Base-by-base conservation (phyloP, 352 stramenopile species). In the Pythium aphanidermatum region DNA sequence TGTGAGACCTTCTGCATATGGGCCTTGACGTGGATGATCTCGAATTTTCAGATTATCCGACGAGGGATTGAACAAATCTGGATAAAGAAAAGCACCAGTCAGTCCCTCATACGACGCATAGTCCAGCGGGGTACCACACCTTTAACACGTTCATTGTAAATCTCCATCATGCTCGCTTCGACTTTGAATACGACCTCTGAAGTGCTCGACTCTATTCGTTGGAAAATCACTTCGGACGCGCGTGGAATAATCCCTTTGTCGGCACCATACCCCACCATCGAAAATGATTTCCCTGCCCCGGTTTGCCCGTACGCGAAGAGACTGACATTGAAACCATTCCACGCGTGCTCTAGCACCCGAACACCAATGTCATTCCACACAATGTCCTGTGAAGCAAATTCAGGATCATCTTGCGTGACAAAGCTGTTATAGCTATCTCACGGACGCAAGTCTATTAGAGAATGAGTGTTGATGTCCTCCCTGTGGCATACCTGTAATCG, bases 141-240 rank as follows among this genome's bases (percentile, higher is more conserved):
- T 86, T 89, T 91, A 4, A 93, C 82, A 5, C 76, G 76, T 40
- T 95, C 83, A 36, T 93, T 95, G 63, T 95, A 95, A 41, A 95
- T 92, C 36, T 95, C 83, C 72, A 95, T 84, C 83, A 95, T 95
- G 31, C 76, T 91, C 14, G 82, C 81, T 52, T 95, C 81, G 5
- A 95, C 83, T 55, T 92, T 86, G 45, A 91, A 88, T 20, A 65
- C 84, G n/a, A 83, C 47, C 7, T 56, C 63, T 0, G 51, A 60
- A 0, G 47, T 60, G 14, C 63, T 86, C 10, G 36, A 58, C 17
- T 76, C 60, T 20, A 95, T 93, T 13, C 81, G 74, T 29, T 87
- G 50, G 34, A 95, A 95, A 41, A 95, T 93, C 29, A 92, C 76
- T 45, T 83, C 60, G 1, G 73, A 93, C 2, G 81, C 83, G 14